These are phyloP conservation scores for Sarocladium kiliense DNA, from an alignment of 2,329 filamentous ascomycete species.

Conservation along the genomic window DNA sequence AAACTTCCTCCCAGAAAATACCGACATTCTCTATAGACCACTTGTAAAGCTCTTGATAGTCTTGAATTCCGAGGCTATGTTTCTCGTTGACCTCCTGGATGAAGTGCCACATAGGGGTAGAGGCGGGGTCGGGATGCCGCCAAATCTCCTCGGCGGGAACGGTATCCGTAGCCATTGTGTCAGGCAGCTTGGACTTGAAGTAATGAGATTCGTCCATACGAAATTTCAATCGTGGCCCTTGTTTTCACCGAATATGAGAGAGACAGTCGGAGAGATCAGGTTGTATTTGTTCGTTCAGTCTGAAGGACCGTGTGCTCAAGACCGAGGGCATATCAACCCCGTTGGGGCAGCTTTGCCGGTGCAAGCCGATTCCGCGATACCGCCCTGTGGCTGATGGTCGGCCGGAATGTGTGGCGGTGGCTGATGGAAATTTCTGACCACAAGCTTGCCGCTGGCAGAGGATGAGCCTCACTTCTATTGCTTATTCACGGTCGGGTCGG, in stretches of 20 bases:
- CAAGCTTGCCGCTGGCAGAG: too few relatives aligned
- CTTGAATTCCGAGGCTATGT: conserved; percentile 55
- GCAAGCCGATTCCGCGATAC: conserved; percentile 1
- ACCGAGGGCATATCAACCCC: background rate
- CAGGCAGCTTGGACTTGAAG: background rate
- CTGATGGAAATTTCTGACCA: background rate
- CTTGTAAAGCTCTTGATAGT: conserved; percentile 70
- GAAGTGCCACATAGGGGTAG: conserved; percentile 69
- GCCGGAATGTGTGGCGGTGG: background rate
- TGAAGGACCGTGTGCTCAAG: background rate
- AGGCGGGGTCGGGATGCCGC: conserved; percentile 61
- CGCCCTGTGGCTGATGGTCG: background rate
- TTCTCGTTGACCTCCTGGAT: conserved; percentile 64
- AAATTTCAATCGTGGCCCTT: too few relatives aligned
- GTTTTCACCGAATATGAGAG: background rate
- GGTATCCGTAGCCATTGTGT: conserved; percentile 9
- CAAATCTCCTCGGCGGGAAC: conserved; percentile 51
- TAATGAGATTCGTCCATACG: background rate
- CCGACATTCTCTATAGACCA: conserved; percentile 79
- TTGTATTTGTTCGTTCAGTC: too few relatives aligned
- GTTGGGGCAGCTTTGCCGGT: conserved; percentile 4
- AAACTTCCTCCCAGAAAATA: conserved; percentile 79
- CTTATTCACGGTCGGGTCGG: too few relatives aligned
- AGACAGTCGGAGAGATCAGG: too few relatives aligned
- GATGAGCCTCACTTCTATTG: too few relatives aligned